A percentile compares a stretch with the other conserved stretches of the same genome.
Evolutionary conservation across 73 alveolate genomes (phyloP).

Genomic region (Paramecium tetraurelia): DNA sequence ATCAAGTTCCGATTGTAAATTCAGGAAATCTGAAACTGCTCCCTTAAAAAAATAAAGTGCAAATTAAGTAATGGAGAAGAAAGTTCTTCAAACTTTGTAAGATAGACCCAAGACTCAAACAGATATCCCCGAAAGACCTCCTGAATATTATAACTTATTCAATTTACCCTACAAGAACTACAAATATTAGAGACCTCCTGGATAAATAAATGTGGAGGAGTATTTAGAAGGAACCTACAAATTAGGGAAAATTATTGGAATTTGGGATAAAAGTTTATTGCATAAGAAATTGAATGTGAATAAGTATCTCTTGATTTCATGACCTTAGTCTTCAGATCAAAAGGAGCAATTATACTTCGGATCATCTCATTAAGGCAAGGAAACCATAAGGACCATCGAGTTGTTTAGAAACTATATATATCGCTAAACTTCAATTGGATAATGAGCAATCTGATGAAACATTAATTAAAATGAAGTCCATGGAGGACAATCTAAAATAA

Average conservation of each 20-base stretch:
- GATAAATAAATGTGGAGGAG: constrained; percentile 12
- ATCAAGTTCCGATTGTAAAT: constrained; percentile 11
- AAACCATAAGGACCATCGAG: constrained; percentile 38
- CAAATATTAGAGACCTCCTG: constrained; percentile 35
- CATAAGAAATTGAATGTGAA: background rate
- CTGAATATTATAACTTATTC: background rate
- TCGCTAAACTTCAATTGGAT: background rate
- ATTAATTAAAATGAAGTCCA: background rate
- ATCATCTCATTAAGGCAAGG: background rate
- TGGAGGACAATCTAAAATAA: background rate
- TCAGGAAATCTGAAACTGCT: background rate
- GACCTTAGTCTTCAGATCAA: background rate
- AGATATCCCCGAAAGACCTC: background rate
- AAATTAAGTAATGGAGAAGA: background rate
- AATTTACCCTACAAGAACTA: constrained; percentile 32
- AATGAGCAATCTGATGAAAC: background rate
- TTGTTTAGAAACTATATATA: constrained; percentile 46
- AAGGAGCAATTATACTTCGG: constrained; percentile 16
- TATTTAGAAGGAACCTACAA: constrained; percentile 38
- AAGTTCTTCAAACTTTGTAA: background rate
- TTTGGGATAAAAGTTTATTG: background rate
- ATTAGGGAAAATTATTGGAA: background rate
- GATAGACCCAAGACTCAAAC: background rate
- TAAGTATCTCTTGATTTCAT: background rate
- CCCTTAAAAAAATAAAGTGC: background rate